These are phyloP conservation scores for Tetrapyrgos nigripes DNA, from an alignment of 1,284 basidiomycete species.

Conservation along the genomic window DNA sequence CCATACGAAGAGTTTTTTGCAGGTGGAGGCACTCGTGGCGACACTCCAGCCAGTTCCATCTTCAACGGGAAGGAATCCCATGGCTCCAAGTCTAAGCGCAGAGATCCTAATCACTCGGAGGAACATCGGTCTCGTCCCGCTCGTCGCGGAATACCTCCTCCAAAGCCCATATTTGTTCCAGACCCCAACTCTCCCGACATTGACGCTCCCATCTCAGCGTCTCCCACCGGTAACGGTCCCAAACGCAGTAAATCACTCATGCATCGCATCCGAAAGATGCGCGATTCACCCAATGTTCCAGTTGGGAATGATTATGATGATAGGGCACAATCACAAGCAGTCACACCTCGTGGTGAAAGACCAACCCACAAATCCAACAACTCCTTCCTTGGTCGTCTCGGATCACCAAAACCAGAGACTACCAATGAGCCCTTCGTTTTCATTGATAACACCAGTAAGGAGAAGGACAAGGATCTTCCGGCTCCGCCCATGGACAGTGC, in stretches of 20 bases:
- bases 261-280: constrained; percentile 85
- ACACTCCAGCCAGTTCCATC: constrained; percentile 68
- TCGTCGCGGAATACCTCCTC: constrained; percentile 70
- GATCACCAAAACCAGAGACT: constrained; percentile 40
- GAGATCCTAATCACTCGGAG: constrained; percentile 48
- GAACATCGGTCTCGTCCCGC: constrained; percentile 38
- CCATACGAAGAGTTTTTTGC: constrained; percentile 88
- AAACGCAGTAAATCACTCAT: constrained; percentile 82
- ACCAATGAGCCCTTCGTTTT: constrained; percentile 67
- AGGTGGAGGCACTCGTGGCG: constrained; percentile 64
- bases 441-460: constrained; percentile 48
- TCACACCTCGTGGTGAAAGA: constrained; percentile 48
- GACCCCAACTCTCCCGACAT: constrained; percentile 45
- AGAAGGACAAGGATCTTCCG: constrained; percentile 70
- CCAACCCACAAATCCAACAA: constrained; percentile 73
- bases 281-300: constrained; percentile 82
- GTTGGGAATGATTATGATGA: constrained; percentile 54
- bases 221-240: constrained; percentile 46
- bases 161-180: constrained; percentile 77
- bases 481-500: constrained; percentile 46
- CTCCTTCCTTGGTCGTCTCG: constrained; percentile 78
- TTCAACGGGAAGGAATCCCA: constrained; percentile 62
- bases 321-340: constrained; percentile 53
- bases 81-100: constrained; percentile 32
- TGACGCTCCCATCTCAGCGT: constrained; percentile 38